phyloP scores from a whole-genome alignment of 306 rosid genomes.

The Abrus precatorius region DNA sequence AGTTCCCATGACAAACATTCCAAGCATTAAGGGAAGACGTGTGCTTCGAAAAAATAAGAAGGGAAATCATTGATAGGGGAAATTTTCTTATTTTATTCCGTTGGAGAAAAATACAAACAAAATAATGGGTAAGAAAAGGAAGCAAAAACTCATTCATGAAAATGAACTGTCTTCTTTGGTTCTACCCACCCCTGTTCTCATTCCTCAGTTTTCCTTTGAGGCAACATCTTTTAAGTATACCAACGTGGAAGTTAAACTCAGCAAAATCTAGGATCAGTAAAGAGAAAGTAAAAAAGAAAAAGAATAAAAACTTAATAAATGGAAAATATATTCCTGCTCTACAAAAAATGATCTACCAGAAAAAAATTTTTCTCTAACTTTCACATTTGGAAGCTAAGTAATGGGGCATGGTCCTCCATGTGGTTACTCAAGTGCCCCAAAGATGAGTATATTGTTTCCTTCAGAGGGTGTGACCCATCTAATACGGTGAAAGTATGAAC shows the following conservation, averaged over 20 bases:
- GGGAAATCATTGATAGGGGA: background rate
- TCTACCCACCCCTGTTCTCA: slow-evolving; percentile 28
- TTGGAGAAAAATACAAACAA: slow-evolving; percentile 38
- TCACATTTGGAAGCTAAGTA: slow-evolving; percentile 48
- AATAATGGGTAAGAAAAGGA: slow-evolving; percentile 23
- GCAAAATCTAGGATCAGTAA: slow-evolving; percentile 43
- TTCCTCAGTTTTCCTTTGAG: slow-evolving; percentile 37
- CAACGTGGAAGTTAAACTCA: slow-evolving; percentile 43
- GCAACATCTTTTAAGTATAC: slow-evolving; percentile 38
- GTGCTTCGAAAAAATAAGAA: background rate
- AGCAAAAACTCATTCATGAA: slow-evolving; percentile 41
- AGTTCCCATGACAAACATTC: background rate
- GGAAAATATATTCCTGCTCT: slow-evolving; percentile 46
- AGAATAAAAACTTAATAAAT: slow-evolving; percentile 31
- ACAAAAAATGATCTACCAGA: slow-evolving; percentile 43
- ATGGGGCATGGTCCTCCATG: slow-evolving; percentile 54
- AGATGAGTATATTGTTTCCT: slow-evolving; percentile 66
- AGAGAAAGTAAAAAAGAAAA: slow-evolving; percentile 27
- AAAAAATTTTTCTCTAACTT: slow-evolving; percentile 33
- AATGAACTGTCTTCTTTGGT: slow-evolving; percentile 35
- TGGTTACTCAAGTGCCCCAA: slow-evolving; percentile 64
- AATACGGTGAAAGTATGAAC: slow-evolving; percentile 67
- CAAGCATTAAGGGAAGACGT: background rate
- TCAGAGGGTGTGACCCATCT: slow-evolving; percentile 66
- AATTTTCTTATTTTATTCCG: slow-evolving; percentile 14